These are phyloP conservation scores for Penicillium bovifimosum DNA, from an alignment of 495 filamentous ascomycete genomes.

Conservation along the genomic window DNA sequence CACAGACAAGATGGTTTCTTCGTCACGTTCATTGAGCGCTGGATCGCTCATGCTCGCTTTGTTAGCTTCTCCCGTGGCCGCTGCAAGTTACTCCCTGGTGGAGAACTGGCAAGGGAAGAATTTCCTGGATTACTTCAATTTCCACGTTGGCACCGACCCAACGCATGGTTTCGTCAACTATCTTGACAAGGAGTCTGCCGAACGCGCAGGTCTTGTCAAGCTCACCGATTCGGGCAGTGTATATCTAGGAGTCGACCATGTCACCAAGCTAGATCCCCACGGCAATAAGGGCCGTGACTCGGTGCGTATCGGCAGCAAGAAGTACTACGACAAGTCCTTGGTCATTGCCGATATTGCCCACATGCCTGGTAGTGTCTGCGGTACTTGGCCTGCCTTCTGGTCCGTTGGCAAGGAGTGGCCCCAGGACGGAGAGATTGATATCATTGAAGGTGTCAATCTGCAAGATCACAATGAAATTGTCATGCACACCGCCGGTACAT, in stretches of 20 bases:
- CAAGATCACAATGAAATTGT: constrained; percentile 61
- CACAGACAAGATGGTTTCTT: constrained; percentile 16
- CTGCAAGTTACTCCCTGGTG: constrained; percentile 36
- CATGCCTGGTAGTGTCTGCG: constrained; percentile 67
- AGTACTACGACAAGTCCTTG: constrained; percentile 61
- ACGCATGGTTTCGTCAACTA: constrained; percentile 69
- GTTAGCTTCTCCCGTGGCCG: constrained; percentile 14
- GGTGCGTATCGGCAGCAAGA: constrained; percentile 63
- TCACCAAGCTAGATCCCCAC: constrained; percentile 25
- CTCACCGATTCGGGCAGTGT: constrained; percentile 43
- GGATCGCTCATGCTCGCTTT: constrained; percentile 25
- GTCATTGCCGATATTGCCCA: constrained; percentile 71
- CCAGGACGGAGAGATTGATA: constrained; percentile 77
- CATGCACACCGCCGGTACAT: constrained; percentile 67
- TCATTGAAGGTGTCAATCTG: constrained; percentile 80
- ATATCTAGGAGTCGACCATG: constrained; percentile 50
- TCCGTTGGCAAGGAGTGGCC: constrained; percentile 74
- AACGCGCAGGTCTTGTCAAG: constrained; percentile 51
- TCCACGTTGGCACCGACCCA: constrained; percentile 51
- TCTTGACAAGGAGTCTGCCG: constrained; percentile 50
- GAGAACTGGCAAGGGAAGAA: constrained; percentile 42
- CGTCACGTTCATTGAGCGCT: constrained; percentile 21
- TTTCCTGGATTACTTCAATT: constrained; percentile 49
- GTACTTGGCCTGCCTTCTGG: constrained; percentile 76
- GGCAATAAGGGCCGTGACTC: constrained; percentile 55